Percentiles rank a stretch among this genome's conserved stretches.
Conservation (phyloP, 164 flowering plant genomes). For the Magnolia kwangsiensis region DNA sequence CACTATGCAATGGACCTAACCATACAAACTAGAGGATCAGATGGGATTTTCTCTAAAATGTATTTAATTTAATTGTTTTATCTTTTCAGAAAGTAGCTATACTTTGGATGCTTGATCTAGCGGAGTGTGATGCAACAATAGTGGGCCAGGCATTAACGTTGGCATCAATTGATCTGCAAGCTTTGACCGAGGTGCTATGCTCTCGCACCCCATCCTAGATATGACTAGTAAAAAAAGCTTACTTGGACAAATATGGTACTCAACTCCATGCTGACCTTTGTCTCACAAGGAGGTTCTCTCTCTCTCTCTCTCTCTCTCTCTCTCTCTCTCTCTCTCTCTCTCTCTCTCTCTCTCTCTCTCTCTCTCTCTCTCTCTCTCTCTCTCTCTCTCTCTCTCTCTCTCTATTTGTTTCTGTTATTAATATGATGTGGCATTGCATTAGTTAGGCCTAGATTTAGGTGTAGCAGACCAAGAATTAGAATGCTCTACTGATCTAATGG, state of each 20-base stretch:
- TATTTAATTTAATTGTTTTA: not conserved
- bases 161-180: conserved; percentile 13
- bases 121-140: conserved; percentile 29
- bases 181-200: conserved; percentile 41
- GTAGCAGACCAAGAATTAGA: no score
- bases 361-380: not conserved
- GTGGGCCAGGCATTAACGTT: conserved; percentile 22
- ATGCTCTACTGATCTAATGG: no score
- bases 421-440: no score
- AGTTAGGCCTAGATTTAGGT: no score
- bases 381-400: no score
- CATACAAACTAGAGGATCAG: no score
- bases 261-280: conserved; percentile 13
- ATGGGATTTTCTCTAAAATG: no score
- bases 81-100: conserved; percentile 30
- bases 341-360: not conserved
- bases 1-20: no score
- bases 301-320: not conserved
- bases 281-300: conserved; percentile 7
- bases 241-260: conserved; percentile 24
- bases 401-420: no score
- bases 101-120: conserved; percentile 42
- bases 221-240: conserved; percentile 33
- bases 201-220: conserved; percentile 39
- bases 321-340: no score